A percentile compares a stretch with the other conserved stretches of the same genome.
Evolutionary conservation across 169 alveolate species (phyloP).

Genomic region (Cryptosporidium ryanae): DNA sequence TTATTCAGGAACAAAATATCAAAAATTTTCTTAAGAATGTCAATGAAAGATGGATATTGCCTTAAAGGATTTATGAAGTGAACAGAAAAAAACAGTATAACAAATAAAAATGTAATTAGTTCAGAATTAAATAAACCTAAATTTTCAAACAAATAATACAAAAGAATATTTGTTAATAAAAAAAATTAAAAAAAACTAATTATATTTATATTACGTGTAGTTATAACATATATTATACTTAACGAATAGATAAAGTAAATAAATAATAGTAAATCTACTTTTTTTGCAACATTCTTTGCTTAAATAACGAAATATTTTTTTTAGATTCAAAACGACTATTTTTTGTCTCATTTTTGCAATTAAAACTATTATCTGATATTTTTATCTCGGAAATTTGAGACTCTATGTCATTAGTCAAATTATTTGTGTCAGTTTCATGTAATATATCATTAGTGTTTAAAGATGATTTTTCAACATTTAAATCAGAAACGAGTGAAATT

Average conservation of each 20-base stretch:
- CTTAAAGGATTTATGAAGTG: conserved; percentile 1
- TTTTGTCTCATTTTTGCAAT: neutral
- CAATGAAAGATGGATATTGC: conserved; percentile 64
- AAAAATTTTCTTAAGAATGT: conserved; percentile 39
- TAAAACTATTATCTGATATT: neutral
- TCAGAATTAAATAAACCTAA: no score
- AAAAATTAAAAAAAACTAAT: conserved; percentile 1
- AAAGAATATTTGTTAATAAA: no score
- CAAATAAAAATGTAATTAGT: no score
- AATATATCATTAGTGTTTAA: neutral
- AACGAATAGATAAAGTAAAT: neutral
- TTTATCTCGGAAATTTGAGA: neutral
- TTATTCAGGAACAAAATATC: conserved; percentile 58
- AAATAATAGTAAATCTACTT: neutral
- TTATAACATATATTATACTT: neutral
- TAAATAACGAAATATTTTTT: conserved; percentile 23
- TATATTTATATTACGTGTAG: neutral
- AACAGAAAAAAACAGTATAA: neutral
- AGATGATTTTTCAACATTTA: conserved; percentile 18
- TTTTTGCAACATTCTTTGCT: conserved; percentile 42
- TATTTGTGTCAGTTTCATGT: neutral
- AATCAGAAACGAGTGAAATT: conserved; percentile 36
- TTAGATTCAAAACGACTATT: no score
- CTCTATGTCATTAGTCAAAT: neutral
- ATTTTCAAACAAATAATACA: no score